Conservation (phyloP, 441 rosid genomes). For the Pelargonium cotyledonis region DNA sequence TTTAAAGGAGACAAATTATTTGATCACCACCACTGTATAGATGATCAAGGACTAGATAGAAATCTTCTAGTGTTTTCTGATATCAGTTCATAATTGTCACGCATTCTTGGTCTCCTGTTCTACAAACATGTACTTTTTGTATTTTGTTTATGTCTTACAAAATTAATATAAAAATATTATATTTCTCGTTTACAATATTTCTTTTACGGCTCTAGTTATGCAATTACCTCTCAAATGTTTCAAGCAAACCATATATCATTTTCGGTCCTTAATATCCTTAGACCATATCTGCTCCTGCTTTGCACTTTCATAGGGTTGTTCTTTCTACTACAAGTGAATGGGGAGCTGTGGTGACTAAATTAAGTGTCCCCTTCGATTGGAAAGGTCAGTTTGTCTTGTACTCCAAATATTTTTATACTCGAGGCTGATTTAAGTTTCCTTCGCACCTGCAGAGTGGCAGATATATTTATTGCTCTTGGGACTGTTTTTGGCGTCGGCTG, state of each 20-base stretch:
- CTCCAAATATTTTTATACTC: neutral
- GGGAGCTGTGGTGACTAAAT: slow-evolving; percentile 79
- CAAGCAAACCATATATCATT: neutral
- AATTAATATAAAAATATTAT: too few relatives aligned
- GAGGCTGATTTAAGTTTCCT: slow-evolving; percentile 2
- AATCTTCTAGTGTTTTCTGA: neutral
- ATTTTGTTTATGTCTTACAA: too few relatives aligned
- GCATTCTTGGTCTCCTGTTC: too few relatives aligned
- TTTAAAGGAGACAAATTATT: neutral
- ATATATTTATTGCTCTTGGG: slow-evolving; percentile 65
- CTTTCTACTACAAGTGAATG: slow-evolving; percentile 75
- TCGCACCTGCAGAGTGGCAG: slow-evolving; percentile 74
- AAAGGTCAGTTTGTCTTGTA: slow-evolving; percentile 48
- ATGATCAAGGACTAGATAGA: neutral
- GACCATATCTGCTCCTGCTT: neutral
- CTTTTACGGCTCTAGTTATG: too few relatives aligned
- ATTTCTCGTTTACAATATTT: neutral
- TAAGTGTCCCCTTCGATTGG: slow-evolving; percentile 92
- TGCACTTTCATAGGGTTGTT: slow-evolving; percentile 50
- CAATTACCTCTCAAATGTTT: neutral
- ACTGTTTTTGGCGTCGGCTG: slow-evolving; percentile 76
- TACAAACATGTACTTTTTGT: too few relatives aligned
- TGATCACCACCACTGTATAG: neutral
- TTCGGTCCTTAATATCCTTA: neutral
- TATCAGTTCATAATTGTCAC: neutral